Evolutionary conservation across 768 basidiomycete species (phyloP), one percentile per base, ranked within the genome.

Genomic region (Leucosporidium creatinivorum): DNA sequence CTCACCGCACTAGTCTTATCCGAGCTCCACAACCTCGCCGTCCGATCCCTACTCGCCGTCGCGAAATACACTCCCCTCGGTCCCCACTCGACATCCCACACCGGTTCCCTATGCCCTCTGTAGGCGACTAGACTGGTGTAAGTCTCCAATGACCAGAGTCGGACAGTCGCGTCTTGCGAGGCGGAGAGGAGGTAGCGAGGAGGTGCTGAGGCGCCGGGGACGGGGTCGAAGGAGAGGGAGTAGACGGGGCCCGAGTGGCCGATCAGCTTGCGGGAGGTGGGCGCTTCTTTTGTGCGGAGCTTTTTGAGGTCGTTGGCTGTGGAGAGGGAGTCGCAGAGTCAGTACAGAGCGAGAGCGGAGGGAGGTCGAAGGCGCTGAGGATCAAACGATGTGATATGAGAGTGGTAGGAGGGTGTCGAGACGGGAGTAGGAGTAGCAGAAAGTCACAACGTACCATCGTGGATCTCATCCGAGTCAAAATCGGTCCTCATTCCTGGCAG

Each of bases 51-150:
- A 74, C 93, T 93, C 23, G 86, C 93, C 23, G 90, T 94, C 10
- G 96, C 94, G 78, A 99, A 99, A 80, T 99, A 97, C n/a, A 93
- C 85, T 6, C 96, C 93, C 82, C 91, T 87, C 15, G 96, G 94
- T 75, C 91, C 93, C 96, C 96, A 99, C 77, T 97, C 88, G 18
- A 94, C 93, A 74, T 98, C 96, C 96, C 96, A 99, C 0, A 99
- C 87, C 0, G 96, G 93, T 77, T 96, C 93, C 76, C 93, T 88
- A 74, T 99, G 96, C 0, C 96, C 94, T 44, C 92, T 84, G 76
- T 93, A 99, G 9, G 88, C 93, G 25, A 93, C 93, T 15, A 98
- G 80, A 74, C 96, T 96, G 21, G 89, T 85, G 83, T 92, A 86
- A 0, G 94, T 96, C 70, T 98, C 92, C 78, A 97, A 80, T 8